Percentiles rank a stretch among this genome's conserved stretches.
Conservation (phyloP, 371 early-diverging fungal species). For the Ecytonucleospora hepatopenaei region DNA sequence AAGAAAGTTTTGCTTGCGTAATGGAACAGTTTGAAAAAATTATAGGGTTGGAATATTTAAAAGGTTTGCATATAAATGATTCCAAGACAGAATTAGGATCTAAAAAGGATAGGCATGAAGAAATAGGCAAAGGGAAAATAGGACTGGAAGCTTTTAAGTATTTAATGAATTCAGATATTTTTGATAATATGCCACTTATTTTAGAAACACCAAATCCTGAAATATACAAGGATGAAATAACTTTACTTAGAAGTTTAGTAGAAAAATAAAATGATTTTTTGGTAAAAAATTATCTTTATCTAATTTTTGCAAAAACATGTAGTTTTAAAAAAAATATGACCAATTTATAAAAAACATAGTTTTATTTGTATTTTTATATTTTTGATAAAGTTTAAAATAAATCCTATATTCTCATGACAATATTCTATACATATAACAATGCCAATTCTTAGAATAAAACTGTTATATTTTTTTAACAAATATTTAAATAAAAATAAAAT, state of each 20-base stretch:
- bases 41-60: conserved; percentile 60
- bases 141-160: conserved; percentile 60
- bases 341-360: too few species aligned
- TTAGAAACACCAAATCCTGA: conserved; percentile 61
- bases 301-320: too few species aligned
- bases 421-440: too few species aligned
- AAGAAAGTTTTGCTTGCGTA: conserved; percentile 56
- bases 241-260: conserved; percentile 17
- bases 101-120: conserved; percentile 61
- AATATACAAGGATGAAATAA: conserved; percentile 49
- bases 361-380: too few species aligned
- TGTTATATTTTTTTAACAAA: too few species aligned
- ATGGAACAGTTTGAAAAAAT: conserved; percentile 58
- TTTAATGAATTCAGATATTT: conserved; percentile 59
- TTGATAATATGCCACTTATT: conserved; percentile 60
- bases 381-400: too few species aligned
- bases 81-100: conserved; percentile 57
- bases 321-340: too few species aligned
- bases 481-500: too few species aligned
- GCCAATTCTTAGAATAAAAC: too few species aligned
- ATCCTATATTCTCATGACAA: too few species aligned
- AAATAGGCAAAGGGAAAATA: conserved; percentile 61
- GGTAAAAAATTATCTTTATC: too few species aligned
- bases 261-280: background rate
- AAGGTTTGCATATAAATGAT: conserved; percentile 63